phyloP scores from a whole-genome alignment of 2,329 filamentous ascomycete species.

The Penicillium janthinellum region DNA sequence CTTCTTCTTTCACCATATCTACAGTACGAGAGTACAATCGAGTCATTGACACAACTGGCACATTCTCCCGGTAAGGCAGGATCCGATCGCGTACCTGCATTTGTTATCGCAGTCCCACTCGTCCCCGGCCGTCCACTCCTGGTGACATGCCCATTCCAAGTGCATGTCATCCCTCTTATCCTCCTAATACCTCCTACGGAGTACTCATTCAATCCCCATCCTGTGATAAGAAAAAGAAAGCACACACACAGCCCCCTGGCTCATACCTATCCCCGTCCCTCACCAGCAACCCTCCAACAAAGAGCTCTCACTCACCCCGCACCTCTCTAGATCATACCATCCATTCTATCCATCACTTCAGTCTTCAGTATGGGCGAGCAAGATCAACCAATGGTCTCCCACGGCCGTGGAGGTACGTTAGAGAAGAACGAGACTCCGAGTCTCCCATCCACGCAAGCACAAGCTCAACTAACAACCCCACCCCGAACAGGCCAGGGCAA shows the following conservation, averaged over 20 bases:
- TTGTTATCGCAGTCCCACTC: conserved; percentile 15
- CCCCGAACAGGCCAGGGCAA: conserved; percentile 56
- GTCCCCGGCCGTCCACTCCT: neutral
- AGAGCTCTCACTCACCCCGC: neutral
- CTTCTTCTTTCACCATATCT: neutral
- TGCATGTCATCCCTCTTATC: neutral
- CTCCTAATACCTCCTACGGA: too few relatives aligned
- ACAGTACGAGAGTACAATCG: neutral
- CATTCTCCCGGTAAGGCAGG: neutral
- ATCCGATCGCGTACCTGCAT: conserved; percentile 23
- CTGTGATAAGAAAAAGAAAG: neutral
- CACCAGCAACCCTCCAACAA: neutral
- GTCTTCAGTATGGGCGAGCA: conserved; percentile 26
- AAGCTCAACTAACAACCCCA: neutral
- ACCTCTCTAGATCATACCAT: neutral
- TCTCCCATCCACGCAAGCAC: neutral
- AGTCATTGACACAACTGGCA: neutral
- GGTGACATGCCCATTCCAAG: neutral
- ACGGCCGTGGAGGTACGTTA: conserved; percentile 58
- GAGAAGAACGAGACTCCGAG: neutral
- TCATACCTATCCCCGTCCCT: neutral
- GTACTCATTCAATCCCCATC: neutral
- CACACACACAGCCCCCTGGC: neutral
- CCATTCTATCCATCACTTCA: neutral
- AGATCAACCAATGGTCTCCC: conserved; percentile 51